Percentiles rank a stretch among this genome's conserved stretches.
These are phyloP conservation scores for Ogataea trehaloabstinens DNA, from an alignment of 805 yeast genomes.

Conservation along the genomic window DNA sequence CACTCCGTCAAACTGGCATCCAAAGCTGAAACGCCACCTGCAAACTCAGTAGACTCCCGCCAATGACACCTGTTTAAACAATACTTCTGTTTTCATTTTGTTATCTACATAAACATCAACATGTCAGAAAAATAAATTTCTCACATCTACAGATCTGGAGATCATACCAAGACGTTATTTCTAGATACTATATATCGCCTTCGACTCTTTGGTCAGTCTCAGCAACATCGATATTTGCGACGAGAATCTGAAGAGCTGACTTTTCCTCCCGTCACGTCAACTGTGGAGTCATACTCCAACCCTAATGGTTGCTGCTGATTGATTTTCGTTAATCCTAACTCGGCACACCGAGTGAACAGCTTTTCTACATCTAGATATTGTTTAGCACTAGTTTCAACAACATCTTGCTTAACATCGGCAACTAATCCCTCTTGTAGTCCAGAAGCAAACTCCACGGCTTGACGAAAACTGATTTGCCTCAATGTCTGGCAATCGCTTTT, in stretches of 20 bases:
- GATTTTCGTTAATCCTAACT: conserved; percentile 20
- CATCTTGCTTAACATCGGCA: conserved; percentile 25
- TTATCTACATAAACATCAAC: too few relatives aligned
- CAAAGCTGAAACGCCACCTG: too few relatives aligned
- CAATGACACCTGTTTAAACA: too few relatives aligned
- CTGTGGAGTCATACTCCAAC: conserved; percentile 24
- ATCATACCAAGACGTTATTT: too few relatives aligned
- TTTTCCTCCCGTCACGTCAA: conserved; percentile 3
- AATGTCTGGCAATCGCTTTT: conserved; percentile 39
- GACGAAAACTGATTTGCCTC: conserved; percentile 30
- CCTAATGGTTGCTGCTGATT: conserved; percentile 17
- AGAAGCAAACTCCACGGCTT: conserved; percentile 29
- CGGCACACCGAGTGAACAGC: conserved; percentile 27
- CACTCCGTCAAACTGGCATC: too few relatives aligned
- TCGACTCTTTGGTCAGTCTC: too few relatives aligned
- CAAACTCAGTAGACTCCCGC: too few relatives aligned
- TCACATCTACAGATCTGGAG: too few relatives aligned
- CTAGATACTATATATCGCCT: too few relatives aligned
- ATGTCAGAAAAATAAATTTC: too few relatives aligned
- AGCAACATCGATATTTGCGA: neutral
- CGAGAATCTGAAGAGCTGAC: neutral
- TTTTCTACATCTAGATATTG: conserved; percentile 26
- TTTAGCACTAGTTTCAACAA: conserved; percentile 29
- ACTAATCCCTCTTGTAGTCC: conserved; percentile 23
- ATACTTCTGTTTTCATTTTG: too few relatives aligned